Conservation (phyloP, 768 basidiomycete genomes). For the Suillus weaverae region DNA sequence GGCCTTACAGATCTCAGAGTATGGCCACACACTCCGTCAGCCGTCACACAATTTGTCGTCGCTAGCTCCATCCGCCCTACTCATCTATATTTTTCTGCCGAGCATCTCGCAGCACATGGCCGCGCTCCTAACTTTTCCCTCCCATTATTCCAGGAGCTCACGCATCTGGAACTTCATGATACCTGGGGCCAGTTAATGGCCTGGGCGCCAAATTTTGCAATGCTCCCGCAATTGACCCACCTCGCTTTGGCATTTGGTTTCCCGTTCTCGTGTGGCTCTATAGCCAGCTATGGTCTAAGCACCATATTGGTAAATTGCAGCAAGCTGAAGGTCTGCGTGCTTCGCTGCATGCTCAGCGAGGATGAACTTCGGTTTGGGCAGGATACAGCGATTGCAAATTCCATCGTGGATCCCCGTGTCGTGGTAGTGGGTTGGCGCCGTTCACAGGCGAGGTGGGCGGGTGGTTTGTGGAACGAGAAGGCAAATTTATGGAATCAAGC, state of each 20-base stretch:
- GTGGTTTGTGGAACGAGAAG: constrained; percentile 2
- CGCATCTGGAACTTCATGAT: constrained; percentile 2
- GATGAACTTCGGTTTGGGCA: constrained; percentile 1
- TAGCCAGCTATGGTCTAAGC: background rate
- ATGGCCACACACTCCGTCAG: background rate
- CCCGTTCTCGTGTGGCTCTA: background rate
- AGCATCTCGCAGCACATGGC: background rate
- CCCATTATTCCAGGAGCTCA: constrained; percentile 4
- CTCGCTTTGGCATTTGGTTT: constrained; percentile 1
- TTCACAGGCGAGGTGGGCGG: constrained; percentile 3
- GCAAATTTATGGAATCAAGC: background rate
- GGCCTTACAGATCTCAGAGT: background rate
- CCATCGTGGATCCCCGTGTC: constrained; percentile 3
- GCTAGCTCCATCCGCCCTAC: constrained; percentile 1
- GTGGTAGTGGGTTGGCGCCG: constrained; percentile 4
- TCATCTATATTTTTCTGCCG: constrained; percentile 1
- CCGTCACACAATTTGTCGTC: background rate
- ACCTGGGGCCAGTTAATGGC: constrained; percentile 1
- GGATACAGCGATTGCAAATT: background rate
- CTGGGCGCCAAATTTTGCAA: constrained; percentile 4
- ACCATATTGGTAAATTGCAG: background rate
- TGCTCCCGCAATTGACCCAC: constrained; percentile 2
- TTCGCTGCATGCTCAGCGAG: background rate
- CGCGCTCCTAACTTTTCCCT: background rate
- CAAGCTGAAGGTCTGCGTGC: constrained; percentile 4